A percentile compares a stretch with the other conserved stretches of the same genome.
Evolutionary conservation across 306 rosid species (phyloP).

Genomic region (Arachis hypogaea): DNA sequence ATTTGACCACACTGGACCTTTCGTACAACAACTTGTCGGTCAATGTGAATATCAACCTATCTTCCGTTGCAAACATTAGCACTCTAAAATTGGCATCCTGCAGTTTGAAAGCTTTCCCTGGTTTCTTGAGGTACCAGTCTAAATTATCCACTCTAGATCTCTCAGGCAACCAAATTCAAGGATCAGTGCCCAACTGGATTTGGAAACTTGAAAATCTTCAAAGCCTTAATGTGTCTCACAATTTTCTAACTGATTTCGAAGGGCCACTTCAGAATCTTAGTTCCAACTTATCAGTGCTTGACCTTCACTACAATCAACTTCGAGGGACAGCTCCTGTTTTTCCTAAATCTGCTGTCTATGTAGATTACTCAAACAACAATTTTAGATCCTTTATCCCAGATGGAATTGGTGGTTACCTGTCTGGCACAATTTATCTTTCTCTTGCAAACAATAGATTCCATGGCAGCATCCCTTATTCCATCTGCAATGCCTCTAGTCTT

Average conservation of each 20-base stretch:
- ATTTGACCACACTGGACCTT: constrained; percentile 59
- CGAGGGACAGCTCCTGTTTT: constrained; percentile 40
- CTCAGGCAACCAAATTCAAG: constrained; percentile 51
- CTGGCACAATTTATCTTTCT: constrained; percentile 23
- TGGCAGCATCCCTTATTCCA: constrained; percentile 39
- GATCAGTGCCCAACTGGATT: constrained; percentile 61
- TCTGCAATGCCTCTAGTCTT: constrained; percentile 46
- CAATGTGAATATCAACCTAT: background rate
- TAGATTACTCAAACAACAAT: constrained; percentile 52
- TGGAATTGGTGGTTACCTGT: constrained; percentile 21
- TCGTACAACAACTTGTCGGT: constrained; percentile 54
- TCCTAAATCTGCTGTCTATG: background rate
- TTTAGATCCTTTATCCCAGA: constrained; percentile 41
- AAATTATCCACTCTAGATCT: constrained; percentile 43
- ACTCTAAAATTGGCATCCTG: constrained; percentile 55
- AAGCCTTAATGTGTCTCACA: constrained; percentile 60
- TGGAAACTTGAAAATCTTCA: constrained; percentile 44
- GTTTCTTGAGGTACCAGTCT: constrained; percentile 51
- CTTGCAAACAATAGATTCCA: constrained; percentile 39
- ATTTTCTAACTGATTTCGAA: constrained; percentile 41
- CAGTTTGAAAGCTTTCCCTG: constrained; percentile 45
- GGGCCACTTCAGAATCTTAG: constrained; percentile 30
- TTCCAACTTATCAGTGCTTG: constrained; percentile 23
- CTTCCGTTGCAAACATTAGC: constrained; percentile 32
- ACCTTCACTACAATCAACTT: constrained; percentile 53